Percentiles rank a stretch among this genome's conserved stretches.
phyloP scores from a whole-genome alignment of 2,329 filamentous ascomycete genomes.

The Penicillium sp. region DNA sequence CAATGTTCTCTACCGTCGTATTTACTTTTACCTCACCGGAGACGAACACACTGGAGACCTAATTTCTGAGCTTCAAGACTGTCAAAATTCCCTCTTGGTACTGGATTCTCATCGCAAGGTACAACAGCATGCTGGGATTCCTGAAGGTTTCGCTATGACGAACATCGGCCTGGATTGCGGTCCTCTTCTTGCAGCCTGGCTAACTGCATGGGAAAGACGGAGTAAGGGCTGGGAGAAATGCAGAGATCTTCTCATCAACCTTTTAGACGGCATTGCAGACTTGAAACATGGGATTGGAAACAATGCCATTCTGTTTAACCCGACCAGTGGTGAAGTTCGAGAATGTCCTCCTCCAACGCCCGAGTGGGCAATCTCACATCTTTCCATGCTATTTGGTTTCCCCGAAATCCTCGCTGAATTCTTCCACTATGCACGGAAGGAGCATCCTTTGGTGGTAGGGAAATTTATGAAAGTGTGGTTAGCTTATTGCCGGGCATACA shows the following conservation, averaged over 20 bases:
- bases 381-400: slow-evolving; percentile 17
- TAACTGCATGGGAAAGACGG: slow-evolving; percentile 16
- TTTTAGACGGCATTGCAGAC: slow-evolving; percentile 10
- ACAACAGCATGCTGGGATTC: slow-evolving; percentile 12
- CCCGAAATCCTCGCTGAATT: slow-evolving; percentile 16
- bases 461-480: slow-evolving; percentile 13
- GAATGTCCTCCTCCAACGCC: slow-evolving; percentile 15
- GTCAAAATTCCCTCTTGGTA: slow-evolving; percentile 11
- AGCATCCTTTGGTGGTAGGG: neutral
- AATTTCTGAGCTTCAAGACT: slow-evolving; percentile 15
- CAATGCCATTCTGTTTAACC: slow-evolving; percentile 15
- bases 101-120: slow-evolving; percentile 19
- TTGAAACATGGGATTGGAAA: slow-evolving; percentile 14
- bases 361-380: slow-evolving; percentile 15
- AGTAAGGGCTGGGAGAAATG: slow-evolving; percentile 10
- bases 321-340: slow-evolving; percentile 8
- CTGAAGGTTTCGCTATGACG: slow-evolving; percentile 16
- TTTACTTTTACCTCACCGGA: slow-evolving; percentile 18
- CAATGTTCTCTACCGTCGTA: slow-evolving; percentile 16
- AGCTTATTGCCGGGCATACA: slow-evolving; percentile 15
- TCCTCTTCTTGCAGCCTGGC: slow-evolving; percentile 9
- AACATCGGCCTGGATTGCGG: slow-evolving; percentile 18
- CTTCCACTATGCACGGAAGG: slow-evolving; percentile 2
- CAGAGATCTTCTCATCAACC: slow-evolving; percentile 7
- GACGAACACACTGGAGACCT: slow-evolving; percentile 19